phyloP scores from a whole-genome alignment of 345 rosid species.

The Anacardium occidentale region DNA sequence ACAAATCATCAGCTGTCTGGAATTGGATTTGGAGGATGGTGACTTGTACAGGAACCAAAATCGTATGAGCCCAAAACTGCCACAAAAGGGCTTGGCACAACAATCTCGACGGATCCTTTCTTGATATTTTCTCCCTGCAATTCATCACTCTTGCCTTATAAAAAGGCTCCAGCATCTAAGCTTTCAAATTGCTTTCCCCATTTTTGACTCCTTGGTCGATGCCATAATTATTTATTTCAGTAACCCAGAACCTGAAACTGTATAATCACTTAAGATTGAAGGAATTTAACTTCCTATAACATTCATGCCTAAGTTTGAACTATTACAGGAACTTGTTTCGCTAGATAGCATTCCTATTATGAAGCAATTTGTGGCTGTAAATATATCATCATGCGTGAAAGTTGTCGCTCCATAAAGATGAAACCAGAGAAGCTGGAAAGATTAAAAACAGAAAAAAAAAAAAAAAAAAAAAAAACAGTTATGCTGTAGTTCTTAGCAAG shows the following conservation, averaged over 20 bases:
- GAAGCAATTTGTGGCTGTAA: neutral
- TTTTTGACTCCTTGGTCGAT: neutral
- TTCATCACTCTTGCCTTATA: neutral
- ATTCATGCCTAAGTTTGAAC: neutral
- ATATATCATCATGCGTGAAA: neutral
- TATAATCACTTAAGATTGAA: neutral
- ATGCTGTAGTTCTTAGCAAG: neutral
- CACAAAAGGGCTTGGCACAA: slow-evolving; percentile 62
- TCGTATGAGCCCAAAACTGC: slow-evolving; percentile 87
- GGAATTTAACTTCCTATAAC: neutral
- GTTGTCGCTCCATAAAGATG: neutral
- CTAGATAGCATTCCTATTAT: neutral
- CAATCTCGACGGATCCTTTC: slow-evolving; percentile 58
- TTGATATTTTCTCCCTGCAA: neutral
- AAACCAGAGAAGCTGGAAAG: neutral
- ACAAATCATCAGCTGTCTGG: too few relatives aligned
- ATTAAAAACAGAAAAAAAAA: too few relatives aligned
- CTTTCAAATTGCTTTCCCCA: neutral
- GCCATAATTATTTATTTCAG: slow-evolving; percentile 1
- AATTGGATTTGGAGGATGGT: neutral
- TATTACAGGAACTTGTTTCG: neutral
- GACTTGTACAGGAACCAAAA: slow-evolving; percentile 86
- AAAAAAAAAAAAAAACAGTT: neutral
- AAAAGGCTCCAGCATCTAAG: slow-evolving; percentile 1
- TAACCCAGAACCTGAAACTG: too few relatives aligned